Percentiles rank a stretch among this genome's conserved stretches.
Evolutionary conservation across 2,329 filamentous ascomycete genomes (phyloP).

Genomic region (Dichotomopilus funicola): DNA sequence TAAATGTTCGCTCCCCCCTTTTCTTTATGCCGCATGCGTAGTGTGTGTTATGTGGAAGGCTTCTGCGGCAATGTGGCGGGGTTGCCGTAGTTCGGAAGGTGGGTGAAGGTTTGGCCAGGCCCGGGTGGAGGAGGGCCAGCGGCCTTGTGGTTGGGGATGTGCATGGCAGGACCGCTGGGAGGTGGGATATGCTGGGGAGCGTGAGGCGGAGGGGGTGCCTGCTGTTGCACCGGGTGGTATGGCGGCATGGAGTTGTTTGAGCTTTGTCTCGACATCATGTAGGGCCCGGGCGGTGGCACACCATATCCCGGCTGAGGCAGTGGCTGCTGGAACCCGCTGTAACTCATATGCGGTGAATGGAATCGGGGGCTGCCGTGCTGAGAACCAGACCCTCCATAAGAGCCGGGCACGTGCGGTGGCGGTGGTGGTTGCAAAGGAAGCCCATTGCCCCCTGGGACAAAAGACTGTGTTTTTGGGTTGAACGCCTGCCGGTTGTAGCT

Average conservation of each 20-base stretch:
- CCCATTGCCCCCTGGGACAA: slow-evolving; percentile 59
- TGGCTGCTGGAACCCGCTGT: slow-evolving; percentile 42
- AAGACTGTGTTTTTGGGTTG: slow-evolving; percentile 90
- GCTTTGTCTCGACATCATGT: slow-evolving; percentile 51
- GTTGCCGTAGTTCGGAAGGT: slow-evolving; percentile 53
- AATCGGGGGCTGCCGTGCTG: slow-evolving; percentile 50
- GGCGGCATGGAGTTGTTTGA: slow-evolving; percentile 49
- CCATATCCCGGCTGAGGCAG: slow-evolving; percentile 35
- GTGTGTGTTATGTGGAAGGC: slow-evolving; percentile 36
- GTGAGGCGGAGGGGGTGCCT: slow-evolving; percentile 9
- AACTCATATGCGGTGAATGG: slow-evolving; percentile 44
- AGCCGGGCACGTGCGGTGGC: slow-evolving; percentile 35
- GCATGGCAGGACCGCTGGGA: slow-evolving; percentile 25
- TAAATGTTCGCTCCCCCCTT: slow-evolving; percentile 12
- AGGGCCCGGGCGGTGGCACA: slow-evolving; percentile 31
- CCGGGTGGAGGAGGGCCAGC: slow-evolving; percentile 36
- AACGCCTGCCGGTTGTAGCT: slow-evolving; percentile 76
- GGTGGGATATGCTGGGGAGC: slow-evolving; percentile 35
- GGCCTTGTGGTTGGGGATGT: slow-evolving; percentile 40
- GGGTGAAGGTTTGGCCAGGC: slow-evolving; percentile 40
- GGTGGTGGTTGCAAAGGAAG: slow-evolving; percentile 39
- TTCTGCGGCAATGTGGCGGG: slow-evolving; percentile 55
- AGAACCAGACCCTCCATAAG: slow-evolving; percentile 42
- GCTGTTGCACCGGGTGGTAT: slow-evolving; percentile 37
- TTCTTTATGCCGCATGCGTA: too few species aligned